Evolutionary conservation across 2,329 filamentous ascomycete species (phyloP).

Genomic region (Paecilomyces formosus): DNA sequence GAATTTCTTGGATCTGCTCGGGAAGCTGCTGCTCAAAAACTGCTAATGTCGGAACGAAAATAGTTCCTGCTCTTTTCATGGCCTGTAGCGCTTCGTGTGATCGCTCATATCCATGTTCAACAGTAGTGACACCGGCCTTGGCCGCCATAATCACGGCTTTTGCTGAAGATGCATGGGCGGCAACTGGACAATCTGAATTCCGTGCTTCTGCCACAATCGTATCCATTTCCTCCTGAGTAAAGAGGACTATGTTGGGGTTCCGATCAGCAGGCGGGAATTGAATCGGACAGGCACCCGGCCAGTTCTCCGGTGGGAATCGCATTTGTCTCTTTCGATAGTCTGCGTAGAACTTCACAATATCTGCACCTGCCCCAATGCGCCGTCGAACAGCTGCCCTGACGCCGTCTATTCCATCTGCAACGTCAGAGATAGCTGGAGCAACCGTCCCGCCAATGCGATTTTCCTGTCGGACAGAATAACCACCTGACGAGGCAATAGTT

Average conservation of each 20-base stretch:
- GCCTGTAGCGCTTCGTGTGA: slow-evolving; percentile 35
- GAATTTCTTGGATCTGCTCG: slow-evolving; percentile 20
- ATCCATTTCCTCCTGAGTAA: slow-evolving; percentile 44
- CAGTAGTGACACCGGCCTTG: slow-evolving; percentile 38
- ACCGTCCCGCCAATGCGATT: background rate
- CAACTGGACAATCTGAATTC: slow-evolving; percentile 35
- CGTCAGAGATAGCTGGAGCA: slow-evolving; percentile 1
- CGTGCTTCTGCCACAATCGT: slow-evolving; percentile 43
- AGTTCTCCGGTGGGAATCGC: slow-evolving; percentile 3
- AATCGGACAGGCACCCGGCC: slow-evolving; percentile 17
- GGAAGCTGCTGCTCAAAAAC: slow-evolving; percentile 32
- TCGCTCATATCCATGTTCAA: slow-evolving; percentile 41
- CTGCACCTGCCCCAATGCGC: slow-evolving; percentile 2
- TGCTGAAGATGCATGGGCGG: slow-evolving; percentile 36
- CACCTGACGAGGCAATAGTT: background rate
- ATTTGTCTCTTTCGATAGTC: slow-evolving; percentile 2
- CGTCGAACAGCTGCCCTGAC: slow-evolving; percentile 1
- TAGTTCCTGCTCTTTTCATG: slow-evolving; percentile 39
- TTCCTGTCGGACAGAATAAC: background rate
- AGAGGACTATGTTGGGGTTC: slow-evolving; percentile 40
- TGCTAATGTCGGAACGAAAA: slow-evolving; percentile 49
- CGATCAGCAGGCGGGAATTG: slow-evolving; percentile 30
- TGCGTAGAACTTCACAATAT: slow-evolving; percentile 4
- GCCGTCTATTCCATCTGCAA: slow-evolving; percentile 1
- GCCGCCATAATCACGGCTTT: slow-evolving; percentile 41